A percentile compares a stretch with the other conserved stretches of the same genome.
These are phyloP conservation scores for Ampelomyces quisqualis DNA, from an alignment of 2,329 filamentous ascomycete genomes.

Conservation along the genomic window DNA sequence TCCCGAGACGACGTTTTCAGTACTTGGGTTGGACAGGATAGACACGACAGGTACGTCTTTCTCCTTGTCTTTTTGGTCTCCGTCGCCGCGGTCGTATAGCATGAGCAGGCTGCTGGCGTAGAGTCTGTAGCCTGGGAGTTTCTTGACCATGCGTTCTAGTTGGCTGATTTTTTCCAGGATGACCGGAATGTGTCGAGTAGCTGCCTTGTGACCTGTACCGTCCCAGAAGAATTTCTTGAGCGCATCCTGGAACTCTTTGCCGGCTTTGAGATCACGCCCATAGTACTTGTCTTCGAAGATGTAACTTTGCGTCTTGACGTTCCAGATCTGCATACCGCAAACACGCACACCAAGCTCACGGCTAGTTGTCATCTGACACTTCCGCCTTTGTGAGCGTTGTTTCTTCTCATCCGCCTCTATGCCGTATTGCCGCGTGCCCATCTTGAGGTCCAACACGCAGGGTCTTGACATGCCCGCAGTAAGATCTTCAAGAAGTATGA, in stretches of 20 bases:
- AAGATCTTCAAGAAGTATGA: slow-evolving; percentile 88
- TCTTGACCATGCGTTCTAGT: slow-evolving; percentile 79
- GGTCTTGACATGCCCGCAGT: slow-evolving; percentile 95
- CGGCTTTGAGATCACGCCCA: slow-evolving; percentile 82
- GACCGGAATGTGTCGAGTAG: slow-evolving; percentile 81
- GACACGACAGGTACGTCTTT: too few species aligned
- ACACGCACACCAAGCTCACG: slow-evolving; percentile 87
- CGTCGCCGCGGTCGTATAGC: slow-evolving; percentile 85
- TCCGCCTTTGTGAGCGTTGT: slow-evolving; percentile 85
- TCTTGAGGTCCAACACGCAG: slow-evolving; percentile 96
- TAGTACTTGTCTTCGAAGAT: slow-evolving; percentile 99
- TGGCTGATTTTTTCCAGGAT: slow-evolving; percentile 81
- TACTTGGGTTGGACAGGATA: too few species aligned
- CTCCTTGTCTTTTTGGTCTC: slow-evolving; percentile 49
- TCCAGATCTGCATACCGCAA: slow-evolving; percentile 96
- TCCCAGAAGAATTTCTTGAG: slow-evolving; percentile 90
- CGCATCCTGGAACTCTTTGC: slow-evolving; percentile 83
- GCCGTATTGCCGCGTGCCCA: slow-evolving; percentile 97
- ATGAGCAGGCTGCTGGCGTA: slow-evolving; percentile 94
- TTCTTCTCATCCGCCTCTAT: slow-evolving; percentile 91
- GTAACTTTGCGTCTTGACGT: slow-evolving; percentile 77
- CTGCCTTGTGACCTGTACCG: slow-evolving; percentile 75
- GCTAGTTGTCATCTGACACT: slow-evolving; percentile 90
- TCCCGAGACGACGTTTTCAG: too few species aligned
- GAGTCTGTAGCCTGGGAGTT: slow-evolving; percentile 82